Evolutionary conservation across 371 early-diverging fungal genomes (phyloP).

Genomic region (Batrachochytrium dendrobatidis): DNA sequence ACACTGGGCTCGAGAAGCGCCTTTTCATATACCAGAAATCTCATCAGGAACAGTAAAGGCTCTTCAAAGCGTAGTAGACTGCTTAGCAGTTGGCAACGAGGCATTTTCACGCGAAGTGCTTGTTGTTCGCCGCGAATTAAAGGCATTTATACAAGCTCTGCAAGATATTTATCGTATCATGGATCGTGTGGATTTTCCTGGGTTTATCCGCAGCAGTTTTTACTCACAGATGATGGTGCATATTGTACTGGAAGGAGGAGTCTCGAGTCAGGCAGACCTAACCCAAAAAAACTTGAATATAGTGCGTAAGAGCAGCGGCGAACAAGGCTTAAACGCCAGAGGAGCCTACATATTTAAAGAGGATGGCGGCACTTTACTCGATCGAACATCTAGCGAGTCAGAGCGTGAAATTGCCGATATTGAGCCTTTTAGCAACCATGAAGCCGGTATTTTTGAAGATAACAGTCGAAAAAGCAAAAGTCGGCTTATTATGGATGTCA

Average conservation of each 20-base stretch:
- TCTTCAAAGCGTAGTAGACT: neutral
- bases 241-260: too few relatives aligned
- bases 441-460: neutral
- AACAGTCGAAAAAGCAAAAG: neutral
- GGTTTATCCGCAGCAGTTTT: slow-evolving; percentile 40
- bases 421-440: neutral
- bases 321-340: too few relatives aligned
- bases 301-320: too few relatives aligned
- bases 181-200: slow-evolving; percentile 52
- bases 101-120: neutral
- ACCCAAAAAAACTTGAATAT: too few relatives aligned
- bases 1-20: neutral
- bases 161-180: slow-evolving; percentile 56
- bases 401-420: too few relatives aligned
- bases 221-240: neutral
- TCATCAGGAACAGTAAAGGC: neutral
- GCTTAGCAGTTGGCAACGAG: neutral
- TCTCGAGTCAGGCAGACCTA: too few relatives aligned
- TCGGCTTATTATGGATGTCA: neutral
- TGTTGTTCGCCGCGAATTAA: neutral
- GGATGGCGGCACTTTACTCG: too few relatives aligned
- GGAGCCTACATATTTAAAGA: too few relatives aligned
- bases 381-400: too few relatives aligned
- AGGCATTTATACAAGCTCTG: slow-evolving; percentile 17
- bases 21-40: neutral